A percentile compares a stretch with the other conserved stretches of the same genome.
Evolutionary conservation across 1,284 basidiomycete genomes (phyloP).

Genomic region (Leucoagaricus sp.): DNA sequence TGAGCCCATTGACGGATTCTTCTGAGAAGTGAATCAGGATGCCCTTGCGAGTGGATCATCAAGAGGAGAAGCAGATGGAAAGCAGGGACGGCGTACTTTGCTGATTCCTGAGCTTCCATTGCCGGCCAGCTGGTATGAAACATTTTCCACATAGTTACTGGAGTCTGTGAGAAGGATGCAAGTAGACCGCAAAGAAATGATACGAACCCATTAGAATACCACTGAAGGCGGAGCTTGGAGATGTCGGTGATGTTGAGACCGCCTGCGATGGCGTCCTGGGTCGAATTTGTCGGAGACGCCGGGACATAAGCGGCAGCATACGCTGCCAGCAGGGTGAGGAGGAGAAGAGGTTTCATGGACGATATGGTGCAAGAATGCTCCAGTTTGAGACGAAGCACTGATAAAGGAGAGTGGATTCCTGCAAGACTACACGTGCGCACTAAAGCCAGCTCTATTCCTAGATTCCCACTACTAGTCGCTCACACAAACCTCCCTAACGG

Average conservation of each 20-base stretch:
- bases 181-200: conserved; percentile 4
- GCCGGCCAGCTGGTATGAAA: conserved; percentile 62
- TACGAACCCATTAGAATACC: conserved; percentile 55
- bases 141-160: conserved; percentile 53
- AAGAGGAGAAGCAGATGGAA: conserved; percentile 1
- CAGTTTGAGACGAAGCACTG: neutral
- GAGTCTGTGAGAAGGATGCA: conserved; percentile 11
- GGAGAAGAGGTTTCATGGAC: conserved; percentile 8
- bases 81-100: conserved; percentile 41
- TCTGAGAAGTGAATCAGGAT: conserved; percentile 82
- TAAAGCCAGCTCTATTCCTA: neutral
- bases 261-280: conserved; percentile 47
- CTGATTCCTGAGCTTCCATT: conserved; percentile 48
- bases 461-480: neutral
- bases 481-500: conserved; percentile 31
- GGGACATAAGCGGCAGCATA: conserved; percentile 59
- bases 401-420: conserved; percentile 8
- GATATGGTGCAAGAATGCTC: neutral
- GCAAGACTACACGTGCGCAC: conserved; percentile 14
- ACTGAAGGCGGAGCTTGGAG: conserved; percentile 62
- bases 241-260: conserved; percentile 55
- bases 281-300: conserved; percentile 70
- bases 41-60: conserved; percentile 45
- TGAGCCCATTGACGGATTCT: conserved; percentile 40
- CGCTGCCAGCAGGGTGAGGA: conserved; percentile 17